Base-by-base conservation (phyloP, 768 basidiomycete genomes). In the Suillus placidus region DNA sequence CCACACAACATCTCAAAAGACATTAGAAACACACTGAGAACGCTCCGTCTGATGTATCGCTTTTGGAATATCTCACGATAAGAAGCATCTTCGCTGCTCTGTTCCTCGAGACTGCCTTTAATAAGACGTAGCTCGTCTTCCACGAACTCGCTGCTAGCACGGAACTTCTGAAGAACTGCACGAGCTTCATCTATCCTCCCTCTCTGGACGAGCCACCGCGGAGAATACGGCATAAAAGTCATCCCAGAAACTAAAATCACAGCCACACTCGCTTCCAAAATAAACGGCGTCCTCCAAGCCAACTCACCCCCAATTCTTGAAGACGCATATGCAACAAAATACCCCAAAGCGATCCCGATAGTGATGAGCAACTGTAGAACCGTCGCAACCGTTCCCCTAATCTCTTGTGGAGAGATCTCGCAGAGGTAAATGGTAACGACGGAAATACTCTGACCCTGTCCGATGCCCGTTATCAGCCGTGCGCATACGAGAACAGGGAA, bases 381-480 rank as follows among this genome's bases (percentile, higher is more conserved):
- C 13, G 78, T 76, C 26, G 81, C 77, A 16, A 81, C 75, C 8
- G 79, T 76, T 1, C 83, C 82, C 37, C 83, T 79, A 14, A 81
- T 75, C 42, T 74, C 70, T 10, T 77, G 71, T 2, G 82, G 82
- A n/a, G 82, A 77, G 26, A 82, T 80, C 68, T 84, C 82, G 63
- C 77, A 76, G 1, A 76, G 71, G 61, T 80, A 80, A 38, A 79
- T 77, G 1, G 80, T 82, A 61, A 79, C 75, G 8, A 81, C 77
- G 2, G 80, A 80, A 51, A 82, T 74, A 67, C 81, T 82, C 14
- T 84, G 71, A 16, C 83, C 83, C 68, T 84, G 79, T n/a, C 81
- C 82, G 1, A 80, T 66, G 0, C 84, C 85, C 2, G 83, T 80
- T 55, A 85, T 71, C 23, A 82, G 78, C 13, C 84, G 75, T 1